Conservation (phyloP, 2,329 filamentous ascomycete species). For the Monosporascus sp. region DNA sequence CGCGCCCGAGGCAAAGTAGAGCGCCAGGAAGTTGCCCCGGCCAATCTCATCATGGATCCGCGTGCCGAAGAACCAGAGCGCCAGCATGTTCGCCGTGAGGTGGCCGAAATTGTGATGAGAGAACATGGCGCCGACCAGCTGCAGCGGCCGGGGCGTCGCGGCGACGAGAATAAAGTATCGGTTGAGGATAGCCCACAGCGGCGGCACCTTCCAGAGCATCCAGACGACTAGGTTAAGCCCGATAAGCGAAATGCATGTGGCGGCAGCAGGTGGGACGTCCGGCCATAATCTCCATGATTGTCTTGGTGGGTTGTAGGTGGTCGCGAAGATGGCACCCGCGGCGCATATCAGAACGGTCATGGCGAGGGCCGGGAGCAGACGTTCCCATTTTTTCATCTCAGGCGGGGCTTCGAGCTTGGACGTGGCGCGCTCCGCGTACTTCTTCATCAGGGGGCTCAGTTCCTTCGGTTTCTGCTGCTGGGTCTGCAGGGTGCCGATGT, state of each 20-base stretch:
- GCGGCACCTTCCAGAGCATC: conserved; percentile 57
- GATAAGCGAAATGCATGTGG: conserved; percentile 59
- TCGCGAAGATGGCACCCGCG: conserved; percentile 37
- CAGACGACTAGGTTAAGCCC: conserved; percentile 53
- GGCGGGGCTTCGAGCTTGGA: conserved; percentile 47
- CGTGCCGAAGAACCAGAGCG: conserved; percentile 61
- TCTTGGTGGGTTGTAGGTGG: conserved; percentile 46
- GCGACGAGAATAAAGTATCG: conserved; percentile 61
- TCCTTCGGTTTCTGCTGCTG: conserved; percentile 29
- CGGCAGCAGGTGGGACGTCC: conserved; percentile 54
- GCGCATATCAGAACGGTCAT: conserved; percentile 40
- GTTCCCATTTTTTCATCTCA: conserved; percentile 45
- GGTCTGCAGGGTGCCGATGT: conserved; percentile 36
- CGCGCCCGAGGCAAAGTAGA: conserved; percentile 56
- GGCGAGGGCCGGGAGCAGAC: conserved; percentile 49
- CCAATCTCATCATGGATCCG: conserved; percentile 66
- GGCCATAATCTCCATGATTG: conserved; percentile 48
- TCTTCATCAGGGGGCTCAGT: conserved; percentile 33
- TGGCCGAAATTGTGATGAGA: conserved; percentile 62
- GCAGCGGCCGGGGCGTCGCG: conserved; percentile 57
- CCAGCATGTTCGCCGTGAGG: conserved; percentile 57
- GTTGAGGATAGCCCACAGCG: conserved; percentile 61
- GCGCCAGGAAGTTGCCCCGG: conserved; percentile 61
- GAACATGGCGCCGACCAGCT: conserved; percentile 60
- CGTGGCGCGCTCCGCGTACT: conserved; percentile 39